phyloP scores from a whole-genome alignment of 192 early-diverging fungal genomes.

The Entophlyctis luteolus region DNA sequence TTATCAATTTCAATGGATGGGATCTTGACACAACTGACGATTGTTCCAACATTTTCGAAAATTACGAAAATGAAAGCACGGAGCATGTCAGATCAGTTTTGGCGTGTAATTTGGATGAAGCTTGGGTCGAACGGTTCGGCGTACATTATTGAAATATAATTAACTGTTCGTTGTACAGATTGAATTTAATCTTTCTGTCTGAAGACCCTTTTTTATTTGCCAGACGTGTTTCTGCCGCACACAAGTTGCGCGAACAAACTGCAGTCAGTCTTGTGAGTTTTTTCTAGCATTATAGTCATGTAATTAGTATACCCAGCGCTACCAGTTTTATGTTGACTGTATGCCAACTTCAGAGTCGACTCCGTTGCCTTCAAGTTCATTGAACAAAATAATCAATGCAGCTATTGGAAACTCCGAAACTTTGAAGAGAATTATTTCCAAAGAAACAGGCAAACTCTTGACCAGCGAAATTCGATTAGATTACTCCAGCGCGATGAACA shows the following conservation, averaged over 20 bases:
- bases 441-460: conserved; percentile 17
- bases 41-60: conserved; percentile 5
- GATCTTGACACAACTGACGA: conserved; percentile 30
- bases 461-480: conserved; percentile 45
- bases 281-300: neutral
- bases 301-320: conserved; percentile 27
- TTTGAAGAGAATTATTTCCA: conserved; percentile 15
- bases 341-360: conserved; percentile 46
- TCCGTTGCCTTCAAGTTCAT: conserved; percentile 21
- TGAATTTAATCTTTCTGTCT: conserved; percentile 50
- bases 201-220: conserved; percentile 52
- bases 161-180: conserved; percentile 21
- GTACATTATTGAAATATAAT: neutral
- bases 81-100: conserved; percentile 13
- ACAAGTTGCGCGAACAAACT: conserved; percentile 30
- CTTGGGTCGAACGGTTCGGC: conserved; percentile 48
- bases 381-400: conserved; percentile 24
- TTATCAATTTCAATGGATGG: conserved; percentile 43
- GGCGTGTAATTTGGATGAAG: conserved; percentile 27
- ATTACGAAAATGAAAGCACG: conserved; percentile 20
- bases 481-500: conserved; percentile 47
- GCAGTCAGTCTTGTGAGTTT: conserved; percentile 37
- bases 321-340: conserved; percentile 50
- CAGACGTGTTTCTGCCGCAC: conserved; percentile 40
- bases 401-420: conserved; percentile 24